phyloP scores from a whole-genome alignment of 2,329 filamentous ascomycete species.

The Scopulariopsis brevicaulis region DNA sequence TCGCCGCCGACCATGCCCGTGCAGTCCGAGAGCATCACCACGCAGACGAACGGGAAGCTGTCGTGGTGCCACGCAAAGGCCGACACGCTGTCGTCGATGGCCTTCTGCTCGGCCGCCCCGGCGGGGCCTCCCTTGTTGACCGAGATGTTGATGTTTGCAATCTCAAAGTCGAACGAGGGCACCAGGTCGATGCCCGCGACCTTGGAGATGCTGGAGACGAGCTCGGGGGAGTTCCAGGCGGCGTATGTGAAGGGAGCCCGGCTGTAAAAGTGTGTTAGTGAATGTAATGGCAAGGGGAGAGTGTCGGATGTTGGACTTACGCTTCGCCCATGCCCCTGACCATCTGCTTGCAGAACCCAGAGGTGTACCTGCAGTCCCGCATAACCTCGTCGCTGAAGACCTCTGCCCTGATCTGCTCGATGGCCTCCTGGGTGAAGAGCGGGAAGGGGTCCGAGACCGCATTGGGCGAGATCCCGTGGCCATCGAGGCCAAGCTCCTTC shows the following conservation, averaged over 20 bases:
- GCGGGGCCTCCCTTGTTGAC: constrained; percentile 28
- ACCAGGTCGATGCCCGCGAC: constrained; percentile 44
- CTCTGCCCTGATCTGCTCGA: constrained; percentile 50
- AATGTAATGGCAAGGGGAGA: neutral
- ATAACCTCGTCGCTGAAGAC: constrained; percentile 46
- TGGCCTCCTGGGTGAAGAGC: constrained; percentile 49
- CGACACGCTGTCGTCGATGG: constrained; percentile 24
- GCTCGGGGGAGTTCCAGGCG: constrained; percentile 28
- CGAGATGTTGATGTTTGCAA: constrained; percentile 43
- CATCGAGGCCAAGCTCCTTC: constrained; percentile 48
- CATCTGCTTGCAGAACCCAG: constrained; percentile 36
- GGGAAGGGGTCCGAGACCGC: constrained; percentile 56
- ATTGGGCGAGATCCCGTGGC: constrained; percentile 46
- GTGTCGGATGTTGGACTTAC: constrained; percentile 25
- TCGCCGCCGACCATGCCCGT: constrained; percentile 53
- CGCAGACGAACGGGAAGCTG: constrained; percentile 58
- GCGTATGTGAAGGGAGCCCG: constrained; percentile 54
- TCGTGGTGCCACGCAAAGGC: constrained; percentile 54
- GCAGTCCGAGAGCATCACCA: constrained; percentile 56
- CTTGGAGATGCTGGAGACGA: constrained; percentile 33
- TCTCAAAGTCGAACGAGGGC: constrained; percentile 40
- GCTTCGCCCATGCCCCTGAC: constrained; percentile 30
- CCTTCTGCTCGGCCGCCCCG: constrained; percentile 18
- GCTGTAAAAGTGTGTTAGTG: constrained; percentile 18
- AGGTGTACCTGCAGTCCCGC: constrained; percentile 42